These are phyloP conservation scores for Teunomyces pallodes DNA, from an alignment of 805 yeast genomes.

Conservation along the genomic window DNA sequence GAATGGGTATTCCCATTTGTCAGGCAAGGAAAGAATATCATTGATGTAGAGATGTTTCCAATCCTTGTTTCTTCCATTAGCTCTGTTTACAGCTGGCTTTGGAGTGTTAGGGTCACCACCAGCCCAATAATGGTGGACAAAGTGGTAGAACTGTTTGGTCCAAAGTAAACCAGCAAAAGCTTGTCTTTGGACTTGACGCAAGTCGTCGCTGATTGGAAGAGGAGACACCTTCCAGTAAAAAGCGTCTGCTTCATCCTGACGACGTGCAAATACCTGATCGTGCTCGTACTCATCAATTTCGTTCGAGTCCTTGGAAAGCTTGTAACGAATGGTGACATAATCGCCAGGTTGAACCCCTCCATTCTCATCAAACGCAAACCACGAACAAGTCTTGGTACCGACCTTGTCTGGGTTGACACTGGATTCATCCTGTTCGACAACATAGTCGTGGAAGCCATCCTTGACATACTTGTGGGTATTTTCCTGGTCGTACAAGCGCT, in stretches of 20 bases:
- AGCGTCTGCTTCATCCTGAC: slow-evolving; percentile 88
- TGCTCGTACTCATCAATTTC: slow-evolving; percentile 71
- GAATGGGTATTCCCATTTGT: slow-evolving; percentile 94
- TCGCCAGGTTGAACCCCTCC: slow-evolving; percentile 86
- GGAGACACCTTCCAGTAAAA: slow-evolving; percentile 89
- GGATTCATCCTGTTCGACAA: slow-evolving; percentile 56
- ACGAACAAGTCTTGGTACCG: slow-evolving; percentile 87
- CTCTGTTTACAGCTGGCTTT: slow-evolving; percentile 76
- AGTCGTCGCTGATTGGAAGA: slow-evolving; percentile 73
- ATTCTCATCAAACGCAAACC: slow-evolving; percentile 72
- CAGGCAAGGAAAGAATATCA: slow-evolving; percentile 86
- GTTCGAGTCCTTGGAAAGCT: slow-evolving; percentile 46
- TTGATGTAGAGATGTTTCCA: slow-evolving; percentile 90
- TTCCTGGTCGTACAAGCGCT: slow-evolving; percentile 61
- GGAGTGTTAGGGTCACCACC: slow-evolving; percentile 77
- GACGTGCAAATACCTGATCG: slow-evolving; percentile 63
- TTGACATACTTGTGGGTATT: slow-evolving; percentile 65
- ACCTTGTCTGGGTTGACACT: slow-evolving; percentile 65
- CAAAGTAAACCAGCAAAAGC: slow-evolving; percentile 92
- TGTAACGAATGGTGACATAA: slow-evolving; percentile 80
- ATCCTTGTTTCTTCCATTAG: slow-evolving; percentile 81
- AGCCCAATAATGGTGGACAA: slow-evolving; percentile 83
- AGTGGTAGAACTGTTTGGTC: slow-evolving; percentile 90
- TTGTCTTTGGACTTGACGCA: slow-evolving; percentile 84
- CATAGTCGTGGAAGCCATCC: slow-evolving; percentile 87